These are phyloP conservation scores for Guadua angustifolia DNA, from an alignment of 176 grass and related monocot species.

Conservation along the genomic window DNA sequence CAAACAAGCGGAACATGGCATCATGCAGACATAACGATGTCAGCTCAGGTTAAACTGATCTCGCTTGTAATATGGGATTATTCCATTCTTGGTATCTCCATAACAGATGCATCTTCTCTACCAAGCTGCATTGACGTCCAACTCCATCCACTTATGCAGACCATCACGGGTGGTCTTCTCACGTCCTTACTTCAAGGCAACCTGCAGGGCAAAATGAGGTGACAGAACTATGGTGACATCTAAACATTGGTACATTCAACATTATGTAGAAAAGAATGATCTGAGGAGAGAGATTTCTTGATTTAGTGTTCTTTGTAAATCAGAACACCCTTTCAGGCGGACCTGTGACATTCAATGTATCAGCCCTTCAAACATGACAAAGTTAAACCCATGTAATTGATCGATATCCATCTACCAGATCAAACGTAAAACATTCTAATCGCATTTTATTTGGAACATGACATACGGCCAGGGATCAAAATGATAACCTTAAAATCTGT, in stretches of 20 bases:
- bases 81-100: conserved; percentile 21
- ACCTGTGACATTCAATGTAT: background rate
- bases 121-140: conserved; percentile 1
- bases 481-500: background rate
- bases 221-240: background rate
- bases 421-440: background rate
- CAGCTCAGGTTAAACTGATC: conserved; percentile 32
- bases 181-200: conserved; percentile 19
- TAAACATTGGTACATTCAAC: background rate
- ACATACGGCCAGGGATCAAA: background rate
- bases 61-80: conserved; percentile 14
- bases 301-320: background rate
- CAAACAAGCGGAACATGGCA: background rate
- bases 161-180: background rate
- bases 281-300: background rate
- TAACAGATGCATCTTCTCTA: conserved; percentile 21
- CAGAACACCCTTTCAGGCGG: background rate
- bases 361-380: background rate
- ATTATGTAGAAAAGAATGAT: background rate
- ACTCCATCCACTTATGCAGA: background rate
- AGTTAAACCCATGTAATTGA: background rate
- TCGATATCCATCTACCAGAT: background rate
- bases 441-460: background rate
- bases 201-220: background rate
- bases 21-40: conserved; percentile 17